Evolutionary conservation across 257 asterid genomes (phyloP).

Genomic region (Haberlea rhodopensis): DNA sequence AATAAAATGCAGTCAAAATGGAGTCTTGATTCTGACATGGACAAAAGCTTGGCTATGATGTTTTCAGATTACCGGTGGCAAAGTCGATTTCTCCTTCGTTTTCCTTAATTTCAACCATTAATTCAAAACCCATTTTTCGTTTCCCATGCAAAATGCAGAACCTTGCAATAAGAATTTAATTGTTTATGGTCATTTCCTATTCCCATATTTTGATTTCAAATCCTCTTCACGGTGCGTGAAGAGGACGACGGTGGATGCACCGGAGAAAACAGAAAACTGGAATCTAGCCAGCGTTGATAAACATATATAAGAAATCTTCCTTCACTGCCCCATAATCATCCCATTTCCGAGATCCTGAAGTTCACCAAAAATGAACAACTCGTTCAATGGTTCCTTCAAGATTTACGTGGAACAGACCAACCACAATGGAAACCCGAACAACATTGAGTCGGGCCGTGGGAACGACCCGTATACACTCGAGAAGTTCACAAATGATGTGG

Average conservation of each 20-base stretch:
- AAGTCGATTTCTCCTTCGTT: not conserved
- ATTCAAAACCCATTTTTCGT: not conserved
- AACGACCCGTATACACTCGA: constrained; percentile 28
- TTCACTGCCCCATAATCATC: constrained; percentile 9
- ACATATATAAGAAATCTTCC: not conserved
- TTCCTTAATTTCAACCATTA: not conserved
- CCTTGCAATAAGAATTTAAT: not conserved
- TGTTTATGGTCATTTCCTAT: not conserved
- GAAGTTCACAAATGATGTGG: constrained; percentile 37
- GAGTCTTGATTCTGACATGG: constrained; percentile 21
- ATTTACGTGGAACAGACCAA: constrained; percentile 30
- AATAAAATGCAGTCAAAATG: not conserved
- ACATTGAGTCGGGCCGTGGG: constrained; percentile 13
- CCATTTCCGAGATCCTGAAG: not conserved
- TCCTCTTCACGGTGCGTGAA: constrained; percentile 12
- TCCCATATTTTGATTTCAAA: not conserved
- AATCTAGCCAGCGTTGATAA: constrained; percentile 8
- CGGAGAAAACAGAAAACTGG: constrained; percentile 10
- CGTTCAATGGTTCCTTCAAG: constrained; percentile 39
- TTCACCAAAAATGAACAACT: constrained; percentile 14
- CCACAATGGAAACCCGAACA: not conserved
- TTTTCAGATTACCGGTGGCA: no score
- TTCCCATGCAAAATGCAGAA: not conserved
- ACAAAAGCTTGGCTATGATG: constrained; percentile 18
- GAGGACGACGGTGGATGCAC: constrained; percentile 17